Base-by-base conservation (phyloP, 306 rosid species). In the Carpinus viminea region DNA sequence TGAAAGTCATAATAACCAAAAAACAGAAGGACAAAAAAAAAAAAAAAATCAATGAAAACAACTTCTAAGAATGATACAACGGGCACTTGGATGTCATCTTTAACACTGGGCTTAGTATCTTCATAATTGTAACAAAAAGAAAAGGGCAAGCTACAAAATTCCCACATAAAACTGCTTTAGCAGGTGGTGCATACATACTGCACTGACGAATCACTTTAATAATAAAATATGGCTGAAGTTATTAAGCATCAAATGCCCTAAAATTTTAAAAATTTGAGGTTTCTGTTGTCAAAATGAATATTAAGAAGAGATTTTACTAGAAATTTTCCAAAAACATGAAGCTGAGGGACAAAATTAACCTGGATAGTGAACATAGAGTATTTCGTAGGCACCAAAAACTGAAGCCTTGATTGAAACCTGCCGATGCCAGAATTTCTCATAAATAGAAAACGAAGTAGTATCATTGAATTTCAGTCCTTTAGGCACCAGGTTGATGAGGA, bases 401-500 rank as follows among this genome's bases (percentile, higher is more conserved):
- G 96, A 87, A 70, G 90, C 77, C 60, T 90, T 85, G 52, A 86
- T 89, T 47, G 77, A 81, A 84, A 93, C 68, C 83, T 93, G 88
- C 77, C 73, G 68, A 64, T 83, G 85, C 99, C 98, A 95, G 79
- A 95, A 93, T 73, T 88, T 90, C 54, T 82, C 82, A 75, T 90
- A 95, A 79, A 95, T 91, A 36, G 52, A 88, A 76, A 85, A 78
- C 43, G 97, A 89, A 1, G 83, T 75, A 20, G 85, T 75, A 73
- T 89, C 80, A 77, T 91, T 90, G 81, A 95, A 95, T 66, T 72
- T 87, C 41, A 77, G 52, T 76, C 95, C 91, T 77, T 55, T 87
- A 12, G 99, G 99, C 41, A 95, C 93, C 81, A 95, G 87, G 86
- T 93, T 84, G 73, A 95, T 80, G 59, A 93, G 84, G 75, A 93